phyloP scores from a whole-genome alignment of 2,329 filamentous ascomycete genomes.

The Aspergillus uvarum region DNA sequence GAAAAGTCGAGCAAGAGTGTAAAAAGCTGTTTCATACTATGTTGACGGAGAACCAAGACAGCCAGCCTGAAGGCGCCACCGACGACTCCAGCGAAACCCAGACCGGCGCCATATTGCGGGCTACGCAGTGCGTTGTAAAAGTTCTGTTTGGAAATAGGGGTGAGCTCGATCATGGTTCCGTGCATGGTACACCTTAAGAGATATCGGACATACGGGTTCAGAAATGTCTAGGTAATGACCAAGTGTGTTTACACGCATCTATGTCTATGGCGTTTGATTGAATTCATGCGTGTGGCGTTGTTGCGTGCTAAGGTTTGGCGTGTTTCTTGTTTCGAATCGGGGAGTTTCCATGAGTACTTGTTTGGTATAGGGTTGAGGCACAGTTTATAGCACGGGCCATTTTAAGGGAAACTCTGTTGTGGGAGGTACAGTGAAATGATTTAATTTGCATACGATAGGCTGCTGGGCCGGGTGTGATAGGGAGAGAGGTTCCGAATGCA shows the following conservation, averaged over 20 bases:
- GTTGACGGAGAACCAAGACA: conserved; percentile 23
- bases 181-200: background rate
- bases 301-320: background rate
- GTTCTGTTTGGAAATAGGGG: conserved; percentile 29
- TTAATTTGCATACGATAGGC: too few relatives aligned
- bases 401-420: too few relatives aligned
- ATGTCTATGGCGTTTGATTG: background rate
- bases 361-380: too few relatives aligned
- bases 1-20: conserved; percentile 38
- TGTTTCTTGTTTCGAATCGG: too few relatives aligned
- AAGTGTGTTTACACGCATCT: background rate
- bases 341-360: too few relatives aligned
- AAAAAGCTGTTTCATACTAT: conserved; percentile 41
- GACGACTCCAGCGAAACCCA: conserved; percentile 19
- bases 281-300: background rate
- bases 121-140: conserved; percentile 36
- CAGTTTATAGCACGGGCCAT: too few relatives aligned
- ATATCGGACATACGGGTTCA: background rate
- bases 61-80: conserved; percentile 3
- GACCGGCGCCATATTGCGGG: conserved; percentile 33
- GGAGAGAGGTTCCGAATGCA: too few relatives aligned
- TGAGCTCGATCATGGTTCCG: background rate
- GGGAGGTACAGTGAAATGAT: too few relatives aligned
- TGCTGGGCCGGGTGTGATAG: too few relatives aligned
- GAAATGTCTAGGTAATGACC: too few relatives aligned